Evolutionary conservation across 2,329 filamentous ascomycete species (phyloP).

Genomic region (Didymella lethalis): DNA sequence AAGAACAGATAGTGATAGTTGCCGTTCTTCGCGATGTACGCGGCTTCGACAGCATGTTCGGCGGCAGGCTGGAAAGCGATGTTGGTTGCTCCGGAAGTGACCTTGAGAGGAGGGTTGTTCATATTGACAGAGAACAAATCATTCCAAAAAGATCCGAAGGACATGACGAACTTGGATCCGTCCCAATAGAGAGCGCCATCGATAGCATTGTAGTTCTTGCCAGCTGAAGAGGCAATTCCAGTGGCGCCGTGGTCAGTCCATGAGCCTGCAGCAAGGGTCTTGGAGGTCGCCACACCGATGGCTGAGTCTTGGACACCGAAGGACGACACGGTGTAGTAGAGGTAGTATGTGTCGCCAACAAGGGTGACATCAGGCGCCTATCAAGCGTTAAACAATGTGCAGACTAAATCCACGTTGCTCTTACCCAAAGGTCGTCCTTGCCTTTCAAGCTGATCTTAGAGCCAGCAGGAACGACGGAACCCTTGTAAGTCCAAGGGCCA

Average conservation of each 20-base stretch:
- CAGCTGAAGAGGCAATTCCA: slow-evolving; percentile 55
- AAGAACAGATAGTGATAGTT: slow-evolving; percentile 72
- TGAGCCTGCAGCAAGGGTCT: slow-evolving; percentile 54
- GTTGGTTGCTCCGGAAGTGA: slow-evolving; percentile 53
- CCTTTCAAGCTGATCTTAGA: slow-evolving; percentile 57
- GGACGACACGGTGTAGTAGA: slow-evolving; percentile 71
- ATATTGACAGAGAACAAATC: slow-evolving; percentile 69
- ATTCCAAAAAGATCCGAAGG: slow-evolving; percentile 74
- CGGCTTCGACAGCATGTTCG: slow-evolving; percentile 51
- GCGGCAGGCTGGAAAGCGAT: slow-evolving; percentile 63
- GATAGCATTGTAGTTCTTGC: slow-evolving; percentile 60
- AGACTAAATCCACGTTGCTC: slow-evolving; percentile 9
- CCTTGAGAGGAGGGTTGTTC: slow-evolving; percentile 43
- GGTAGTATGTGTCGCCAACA: slow-evolving; percentile 66
- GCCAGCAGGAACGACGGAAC: slow-evolving; percentile 56
- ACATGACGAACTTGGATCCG: slow-evolving; percentile 59
- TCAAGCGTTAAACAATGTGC: slow-evolving; percentile 1
- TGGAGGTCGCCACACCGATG: slow-evolving; percentile 66
- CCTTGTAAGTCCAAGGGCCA: slow-evolving; percentile 61
- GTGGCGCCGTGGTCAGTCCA: slow-evolving; percentile 68
- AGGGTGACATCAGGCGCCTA: slow-evolving; percentile 70
- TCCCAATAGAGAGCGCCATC: slow-evolving; percentile 57
- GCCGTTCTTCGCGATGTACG: slow-evolving; percentile 63
- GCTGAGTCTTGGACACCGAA: slow-evolving; percentile 69
- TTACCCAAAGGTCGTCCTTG: slow-evolving; percentile 60